These are phyloP conservation scores for Ophiostoma ulmi DNA, from an alignment of 2,329 filamentous ascomycete species.

Conservation along the genomic window DNA sequence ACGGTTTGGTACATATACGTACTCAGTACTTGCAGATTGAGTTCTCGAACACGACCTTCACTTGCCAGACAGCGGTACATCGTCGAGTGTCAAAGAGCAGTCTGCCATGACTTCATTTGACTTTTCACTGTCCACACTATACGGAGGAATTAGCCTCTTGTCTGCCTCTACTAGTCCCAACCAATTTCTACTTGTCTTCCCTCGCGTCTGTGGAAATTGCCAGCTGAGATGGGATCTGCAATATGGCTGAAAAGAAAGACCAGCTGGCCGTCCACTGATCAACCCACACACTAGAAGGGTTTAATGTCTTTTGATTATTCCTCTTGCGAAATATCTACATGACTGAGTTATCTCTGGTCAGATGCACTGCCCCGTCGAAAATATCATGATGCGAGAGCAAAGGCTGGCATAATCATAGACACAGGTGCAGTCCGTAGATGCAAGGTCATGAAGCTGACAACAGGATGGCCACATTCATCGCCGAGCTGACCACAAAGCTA, in stretches of 20 bases:
- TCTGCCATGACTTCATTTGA: background rate
- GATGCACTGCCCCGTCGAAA: background rate
- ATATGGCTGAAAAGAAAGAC: background rate
- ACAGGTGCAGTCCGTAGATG: background rate
- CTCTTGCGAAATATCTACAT: background rate
- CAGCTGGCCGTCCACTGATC: background rate
- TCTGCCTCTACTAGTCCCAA: background rate
- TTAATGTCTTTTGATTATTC: no score
- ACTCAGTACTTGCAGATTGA: no score
- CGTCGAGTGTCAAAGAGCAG: background rate
- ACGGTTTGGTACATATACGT: no score
- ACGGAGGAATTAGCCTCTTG: background rate
- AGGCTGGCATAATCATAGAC: background rate
- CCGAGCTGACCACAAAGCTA: background rate
- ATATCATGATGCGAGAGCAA: background rate
- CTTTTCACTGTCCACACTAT: background rate
- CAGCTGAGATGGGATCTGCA: conserved; percentile 9
- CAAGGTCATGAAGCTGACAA: no score
- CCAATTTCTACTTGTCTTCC: conserved; percentile 7
- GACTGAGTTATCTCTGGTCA: background rate
- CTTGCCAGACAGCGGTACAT: no score
- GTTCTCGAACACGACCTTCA: no score
- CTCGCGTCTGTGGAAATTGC: background rate
- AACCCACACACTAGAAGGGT: background rate
- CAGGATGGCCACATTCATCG: background rate